Base-by-base conservation (phyloP, 2,329 filamentous ascomycete genomes). In the Endoconidiophora laricicola region DNA sequence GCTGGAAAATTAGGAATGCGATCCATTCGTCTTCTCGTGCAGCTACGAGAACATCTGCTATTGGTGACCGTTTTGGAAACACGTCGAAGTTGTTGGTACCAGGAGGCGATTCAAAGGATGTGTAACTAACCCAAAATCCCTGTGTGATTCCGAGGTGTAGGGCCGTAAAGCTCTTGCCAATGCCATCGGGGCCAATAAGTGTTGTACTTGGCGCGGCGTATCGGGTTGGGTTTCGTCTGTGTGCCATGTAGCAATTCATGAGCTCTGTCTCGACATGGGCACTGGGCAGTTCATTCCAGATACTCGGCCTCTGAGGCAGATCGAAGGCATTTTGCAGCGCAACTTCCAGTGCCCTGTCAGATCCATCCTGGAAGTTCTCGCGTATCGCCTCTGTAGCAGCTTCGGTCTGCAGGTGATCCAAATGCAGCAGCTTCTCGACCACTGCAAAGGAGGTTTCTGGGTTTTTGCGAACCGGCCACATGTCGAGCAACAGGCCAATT, bases 21-120 rank as follows among this genome's bases (percentile, higher is more conserved):
- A 44, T 46, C 51, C 51, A 53, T 41, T 46, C n/a, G 14, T 53
- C 51, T 29, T 53, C 51, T 20, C 46, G 43, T 14, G 51, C 47
- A 33, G 40, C 49, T 4, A 22, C 23, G 26, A 53, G 20, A 38
- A 53, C 22, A 26, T 53, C 51, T 7, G 51, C 47, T 4, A 53
- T 46, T 5, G 47, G 44, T 22, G 51, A 46, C 10, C 51, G 47
- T n/a, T 38, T 26, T 12, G 51, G 51, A 41, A 37, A 53, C 6
- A 12, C 16, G 23, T 48, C 46, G 5, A 20, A 12, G 12, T 38
- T 38, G 16, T 38, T 22, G 9, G 38, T 10, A 5, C 38, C 36
- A 2, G 29, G 29, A 10, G 29, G 7, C 12, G 29, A 33, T 5
- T 42, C 40, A 26, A 53, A 53, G 5, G 51, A 49, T 5, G 51